phyloP scores from a whole-genome alignment of 768 basidiomycete genomes.

The Agrocybe chaxingu region DNA sequence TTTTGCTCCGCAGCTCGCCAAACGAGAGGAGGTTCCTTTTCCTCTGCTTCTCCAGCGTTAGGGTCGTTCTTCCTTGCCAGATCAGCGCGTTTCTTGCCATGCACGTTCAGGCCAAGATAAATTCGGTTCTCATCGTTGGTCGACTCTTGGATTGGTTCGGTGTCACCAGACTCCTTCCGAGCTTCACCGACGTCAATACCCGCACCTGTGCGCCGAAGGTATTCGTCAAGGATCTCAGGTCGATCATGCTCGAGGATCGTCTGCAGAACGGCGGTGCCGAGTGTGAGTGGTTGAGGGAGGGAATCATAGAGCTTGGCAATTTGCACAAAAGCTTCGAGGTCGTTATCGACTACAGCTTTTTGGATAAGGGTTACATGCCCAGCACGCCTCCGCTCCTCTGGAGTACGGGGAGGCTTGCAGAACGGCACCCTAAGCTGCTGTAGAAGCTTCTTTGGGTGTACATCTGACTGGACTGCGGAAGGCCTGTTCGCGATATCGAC shows the following conservation, averaged over 20 bases:
- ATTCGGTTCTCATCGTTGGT: conserved; percentile 37
- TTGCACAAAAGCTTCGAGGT: conserved; percentile 50
- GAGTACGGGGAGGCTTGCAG: not conserved
- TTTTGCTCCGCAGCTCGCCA: conserved; percentile 39
- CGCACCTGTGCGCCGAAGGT: conserved; percentile 49
- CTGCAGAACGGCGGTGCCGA: conserved; percentile 17
- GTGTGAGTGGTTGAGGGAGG: conserved; percentile 26
- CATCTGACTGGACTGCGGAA: conserved; percentile 37
- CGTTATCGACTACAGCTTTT: conserved; percentile 39
- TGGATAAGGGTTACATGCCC: conserved; percentile 20
- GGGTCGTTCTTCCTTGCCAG: conserved; percentile 50
- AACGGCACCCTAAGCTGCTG: conserved; percentile 6
- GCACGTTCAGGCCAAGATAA: conserved; percentile 60
- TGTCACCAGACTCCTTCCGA: conserved; percentile 12
- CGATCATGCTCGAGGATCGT: conserved; percentile 38
- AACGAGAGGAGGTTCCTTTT: conserved; percentile 25
- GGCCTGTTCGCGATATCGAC: conserved; percentile 50
- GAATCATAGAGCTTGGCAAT: conserved; percentile 41
- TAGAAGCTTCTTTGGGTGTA: conserved; percentile 37
- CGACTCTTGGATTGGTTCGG: conserved; percentile 20
- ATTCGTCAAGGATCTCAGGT: conserved; percentile 52
- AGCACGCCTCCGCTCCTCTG: not conserved
- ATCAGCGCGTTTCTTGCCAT: conserved; percentile 61
- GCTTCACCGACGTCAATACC: conserved; percentile 30
- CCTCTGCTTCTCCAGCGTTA: conserved; percentile 23